A percentile compares a stretch with the other conserved stretches of the same genome.
Conservation (phyloP, 768 basidiomycete genomes). For the Phylloporus scabripes region DNA sequence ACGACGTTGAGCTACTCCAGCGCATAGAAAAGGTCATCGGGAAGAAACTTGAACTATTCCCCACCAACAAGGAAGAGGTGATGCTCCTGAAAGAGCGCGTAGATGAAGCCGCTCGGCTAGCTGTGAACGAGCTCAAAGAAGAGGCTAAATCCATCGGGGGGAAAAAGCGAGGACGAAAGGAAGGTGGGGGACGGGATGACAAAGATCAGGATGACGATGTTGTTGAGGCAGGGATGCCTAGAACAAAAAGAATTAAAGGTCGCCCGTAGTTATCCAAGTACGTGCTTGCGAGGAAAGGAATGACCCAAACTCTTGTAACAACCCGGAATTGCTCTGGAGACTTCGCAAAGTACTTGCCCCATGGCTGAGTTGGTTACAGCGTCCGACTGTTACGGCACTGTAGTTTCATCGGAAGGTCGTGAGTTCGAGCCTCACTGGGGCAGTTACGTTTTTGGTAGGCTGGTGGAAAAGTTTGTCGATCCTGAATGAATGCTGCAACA, state of each 20-base stretch:
- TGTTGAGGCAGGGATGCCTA: slow-evolving; percentile 85
- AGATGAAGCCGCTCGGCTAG: slow-evolving; percentile 74
- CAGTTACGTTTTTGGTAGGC: slow-evolving; percentile 26
- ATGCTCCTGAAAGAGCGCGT: slow-evolving; percentile 84
- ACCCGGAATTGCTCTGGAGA: not conserved
- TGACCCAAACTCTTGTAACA: not conserved
- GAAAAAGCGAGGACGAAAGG: slow-evolving; percentile 45
- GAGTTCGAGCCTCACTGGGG: slow-evolving; percentile 66
- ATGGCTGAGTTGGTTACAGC: slow-evolving; percentile 77
- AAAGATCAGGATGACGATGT: slow-evolving; percentile 90
- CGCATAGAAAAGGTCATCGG: slow-evolving; percentile 90
- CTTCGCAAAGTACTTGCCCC: slow-evolving; percentile 39
- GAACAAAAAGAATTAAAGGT: slow-evolving; percentile 49
- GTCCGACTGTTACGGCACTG: slow-evolving; percentile 73
- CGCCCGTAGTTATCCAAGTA: slow-evolving; percentile 31
- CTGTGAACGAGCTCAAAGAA: slow-evolving; percentile 79
- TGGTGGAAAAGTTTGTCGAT: not conserved
- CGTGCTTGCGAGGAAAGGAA: not conserved
- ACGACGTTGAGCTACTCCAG: slow-evolving; percentile 94
- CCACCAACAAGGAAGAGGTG: slow-evolving; percentile 83
- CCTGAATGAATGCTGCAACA: too few relatives aligned
- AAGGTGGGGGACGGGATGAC: slow-evolving; percentile 58
- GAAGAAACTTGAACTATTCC: slow-evolving; percentile 89
- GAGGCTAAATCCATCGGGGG: slow-evolving; percentile 48
- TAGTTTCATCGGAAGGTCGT: slow-evolving; percentile 66